Conservation (phyloP, 2,329 filamentous ascomycete genomes). For the Colletotrichum cuscutae region DNA sequence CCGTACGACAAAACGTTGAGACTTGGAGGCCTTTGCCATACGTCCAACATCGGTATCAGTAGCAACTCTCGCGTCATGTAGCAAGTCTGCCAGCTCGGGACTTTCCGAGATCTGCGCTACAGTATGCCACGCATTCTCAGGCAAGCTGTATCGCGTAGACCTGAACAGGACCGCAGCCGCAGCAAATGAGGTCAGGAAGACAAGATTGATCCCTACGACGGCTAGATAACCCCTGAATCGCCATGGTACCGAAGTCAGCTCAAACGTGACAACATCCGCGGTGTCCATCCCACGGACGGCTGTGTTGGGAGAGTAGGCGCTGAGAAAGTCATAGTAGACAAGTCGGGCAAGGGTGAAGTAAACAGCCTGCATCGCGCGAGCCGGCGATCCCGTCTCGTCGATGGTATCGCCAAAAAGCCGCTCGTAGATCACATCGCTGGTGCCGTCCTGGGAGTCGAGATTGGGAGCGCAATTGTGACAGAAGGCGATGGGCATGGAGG, state of each 20-base stretch:
- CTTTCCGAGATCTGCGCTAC: slow-evolving; percentile 6
- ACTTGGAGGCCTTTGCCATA: neutral
- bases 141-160: neutral
- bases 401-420: neutral
- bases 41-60: neutral
- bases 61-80: neutral
- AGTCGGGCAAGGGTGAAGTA: neutral
- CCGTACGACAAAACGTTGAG: fast-evolving
- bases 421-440: neutral
- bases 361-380: neutral
- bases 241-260: neutral
- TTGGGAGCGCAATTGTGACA: neutral
- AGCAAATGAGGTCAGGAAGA: neutral
- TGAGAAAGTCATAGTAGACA: neutral
- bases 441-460: neutral
- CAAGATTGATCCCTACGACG: neutral
- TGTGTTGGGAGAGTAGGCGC: neutral
- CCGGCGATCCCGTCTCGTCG: neutral
- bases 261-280: neutral
- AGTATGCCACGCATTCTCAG: slow-evolving; percentile 4
- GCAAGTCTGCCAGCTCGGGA: neutral
- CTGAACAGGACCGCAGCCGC: neutral
- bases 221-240: neutral
- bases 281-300: neutral
- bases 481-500: neutral